phyloP scores from a whole-genome alignment of 2,329 filamentous ascomycete genomes.

The Sporothrix brasiliensis region DNA sequence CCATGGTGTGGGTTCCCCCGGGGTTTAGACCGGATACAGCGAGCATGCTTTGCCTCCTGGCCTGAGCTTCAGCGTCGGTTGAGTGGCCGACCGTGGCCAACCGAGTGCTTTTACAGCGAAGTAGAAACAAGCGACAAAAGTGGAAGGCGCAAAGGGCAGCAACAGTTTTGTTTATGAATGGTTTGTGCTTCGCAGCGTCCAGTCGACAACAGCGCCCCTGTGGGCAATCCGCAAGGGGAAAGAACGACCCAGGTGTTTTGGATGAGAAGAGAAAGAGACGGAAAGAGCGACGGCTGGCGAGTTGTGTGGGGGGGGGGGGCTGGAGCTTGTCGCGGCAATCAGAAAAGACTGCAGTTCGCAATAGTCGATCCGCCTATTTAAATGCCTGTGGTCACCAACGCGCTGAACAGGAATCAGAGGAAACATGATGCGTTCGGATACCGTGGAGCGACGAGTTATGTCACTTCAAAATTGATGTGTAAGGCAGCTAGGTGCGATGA shows the following conservation, averaged over 20 bases:
- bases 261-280: not conserved
- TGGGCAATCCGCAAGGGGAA: not conserved
- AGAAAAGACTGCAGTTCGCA: not conserved
- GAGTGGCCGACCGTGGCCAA: no score
- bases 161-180: not conserved
- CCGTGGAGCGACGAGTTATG: not conserved
- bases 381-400: conserved; percentile 9
- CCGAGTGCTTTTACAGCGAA: not conserved
- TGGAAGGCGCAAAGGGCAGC: not conserved
- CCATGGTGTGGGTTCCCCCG: conserved; percentile 33
- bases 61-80: not conserved
- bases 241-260: not conserved
- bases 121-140: not conserved
- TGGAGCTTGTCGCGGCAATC: conserved; percentile 20
- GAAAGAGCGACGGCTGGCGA: conserved; percentile 10
- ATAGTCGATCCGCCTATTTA: not conserved
- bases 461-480: not conserved
- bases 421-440: conserved; percentile 4
- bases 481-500: not conserved
- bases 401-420: not conserved
- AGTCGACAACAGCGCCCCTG: not conserved
- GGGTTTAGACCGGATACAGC: conserved; percentile 30
- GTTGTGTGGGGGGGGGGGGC: not conserved
- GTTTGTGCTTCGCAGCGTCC: not conserved
- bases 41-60: not conserved